A percentile compares a stretch with the other conserved stretches of the same genome.
phyloP scores from a whole-genome alignment of 257 asterid species.

The Rauvolfia tetraphylla region DNA sequence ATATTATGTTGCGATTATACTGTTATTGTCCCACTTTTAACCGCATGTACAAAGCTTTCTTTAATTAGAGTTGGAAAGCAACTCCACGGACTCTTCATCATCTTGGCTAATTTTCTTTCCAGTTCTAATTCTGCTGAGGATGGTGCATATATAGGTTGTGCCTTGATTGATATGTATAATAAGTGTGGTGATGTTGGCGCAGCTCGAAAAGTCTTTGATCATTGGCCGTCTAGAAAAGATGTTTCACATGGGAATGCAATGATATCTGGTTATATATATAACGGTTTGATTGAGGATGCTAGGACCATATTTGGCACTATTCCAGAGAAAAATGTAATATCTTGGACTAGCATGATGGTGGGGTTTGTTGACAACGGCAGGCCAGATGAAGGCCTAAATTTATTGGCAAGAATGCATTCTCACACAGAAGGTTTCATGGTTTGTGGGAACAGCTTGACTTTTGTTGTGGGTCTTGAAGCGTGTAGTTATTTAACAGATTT shows the following conservation, averaged over 20 bases:
- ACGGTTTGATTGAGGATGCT: constrained; percentile 30
- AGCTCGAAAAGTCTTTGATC: constrained; percentile 30
- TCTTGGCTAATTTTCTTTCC: constrained; percentile 8
- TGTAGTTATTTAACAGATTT: constrained; percentile 33
- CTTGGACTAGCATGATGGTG: constrained; percentile 46
- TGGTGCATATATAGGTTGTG: constrained; percentile 24
- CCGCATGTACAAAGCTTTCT: constrained; percentile 33
- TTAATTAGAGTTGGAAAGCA: constrained; percentile 37
- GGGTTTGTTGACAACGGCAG: constrained; percentile 29
- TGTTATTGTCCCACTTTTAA: constrained; percentile 31
- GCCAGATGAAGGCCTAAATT: constrained; percentile 28
- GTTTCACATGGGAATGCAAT: constrained; percentile 36
- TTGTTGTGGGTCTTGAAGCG: constrained; percentile 40
- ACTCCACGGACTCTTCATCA: constrained; percentile 34
- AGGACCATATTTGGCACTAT: constrained; percentile 28
- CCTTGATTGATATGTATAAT: constrained; percentile 40
- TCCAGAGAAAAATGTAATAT: constrained; percentile 38
- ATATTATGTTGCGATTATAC: constrained; percentile 28
- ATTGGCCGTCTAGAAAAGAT: constrained; percentile 23
- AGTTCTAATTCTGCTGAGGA: constrained; percentile 16
- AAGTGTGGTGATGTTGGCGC: constrained; percentile 30
- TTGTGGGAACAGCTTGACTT: constrained; percentile 37
- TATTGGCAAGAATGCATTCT: constrained; percentile 30
- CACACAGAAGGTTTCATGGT: constrained; percentile 16
- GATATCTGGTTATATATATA: constrained; percentile 29